A percentile compares a stretch with the other conserved stretches of the same genome.
Evolutionary conservation across 805 yeast genomes (phyloP).

Genomic region (Komagataella phaffii): DNA sequence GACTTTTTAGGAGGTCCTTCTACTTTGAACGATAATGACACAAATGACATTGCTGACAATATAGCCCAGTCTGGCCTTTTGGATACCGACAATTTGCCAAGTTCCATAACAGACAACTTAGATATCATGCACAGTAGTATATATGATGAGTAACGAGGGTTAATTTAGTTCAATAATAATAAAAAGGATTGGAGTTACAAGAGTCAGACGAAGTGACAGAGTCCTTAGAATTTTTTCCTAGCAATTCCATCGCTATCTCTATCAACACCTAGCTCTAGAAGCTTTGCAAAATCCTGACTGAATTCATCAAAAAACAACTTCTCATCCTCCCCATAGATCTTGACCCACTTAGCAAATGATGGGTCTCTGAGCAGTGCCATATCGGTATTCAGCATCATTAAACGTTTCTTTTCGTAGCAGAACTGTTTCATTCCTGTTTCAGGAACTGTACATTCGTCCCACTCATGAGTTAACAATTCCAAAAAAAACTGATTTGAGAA

Average conservation of each 20-base stretch:
- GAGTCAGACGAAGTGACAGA: background rate
- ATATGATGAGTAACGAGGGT: background rate
- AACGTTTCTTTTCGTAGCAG: slow-evolving; percentile 19
- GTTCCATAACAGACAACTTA: slow-evolving; percentile 35
- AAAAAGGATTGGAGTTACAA: background rate
- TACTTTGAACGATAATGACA: slow-evolving; percentile 16
- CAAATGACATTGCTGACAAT: slow-evolving; percentile 28
- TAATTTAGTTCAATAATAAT: background rate
- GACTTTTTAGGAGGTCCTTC: slow-evolving; percentile 66
- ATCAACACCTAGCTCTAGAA: slow-evolving; percentile 33
- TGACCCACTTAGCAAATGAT: slow-evolving; percentile 45
- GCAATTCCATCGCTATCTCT: slow-evolving; percentile 19
- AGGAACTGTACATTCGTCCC: slow-evolving; percentile 22
- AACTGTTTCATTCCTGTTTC: slow-evolving; percentile 27
- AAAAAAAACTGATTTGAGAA: slow-evolving; percentile 30
- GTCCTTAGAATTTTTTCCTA: slow-evolving; percentile 11
- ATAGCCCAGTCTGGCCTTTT: slow-evolving; percentile 30
- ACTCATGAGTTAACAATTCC: slow-evolving; percentile 34
- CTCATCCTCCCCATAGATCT: slow-evolving; percentile 55
- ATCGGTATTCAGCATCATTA: slow-evolving; percentile 86
- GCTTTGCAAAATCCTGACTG: slow-evolving; percentile 50
- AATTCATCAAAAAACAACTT: slow-evolving; percentile 50
- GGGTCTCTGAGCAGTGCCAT: slow-evolving; percentile 49
- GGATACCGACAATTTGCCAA: slow-evolving; percentile 44
- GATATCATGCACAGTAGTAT: slow-evolving; percentile 34